Base-by-base conservation (phyloP, 2,329 filamentous ascomycete genomes). In the Phyllosticta citriasiana region DNA sequence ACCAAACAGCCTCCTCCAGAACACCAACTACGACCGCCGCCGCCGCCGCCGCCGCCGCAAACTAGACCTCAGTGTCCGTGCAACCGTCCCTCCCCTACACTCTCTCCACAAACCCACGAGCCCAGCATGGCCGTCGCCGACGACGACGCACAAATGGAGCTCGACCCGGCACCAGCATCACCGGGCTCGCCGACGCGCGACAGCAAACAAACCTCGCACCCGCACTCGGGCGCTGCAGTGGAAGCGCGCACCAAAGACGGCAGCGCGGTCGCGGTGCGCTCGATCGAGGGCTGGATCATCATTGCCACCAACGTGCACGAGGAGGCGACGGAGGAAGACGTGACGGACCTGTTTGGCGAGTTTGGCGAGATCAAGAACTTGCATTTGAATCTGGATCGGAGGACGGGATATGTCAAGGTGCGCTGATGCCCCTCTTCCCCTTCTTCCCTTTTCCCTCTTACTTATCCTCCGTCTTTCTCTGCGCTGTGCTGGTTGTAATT, bases 211-310 rank as follows among this genome's bases (percentile, higher is more conserved):
- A 63, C 53, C 26, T 50, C 24, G 27, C 54, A 50, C 25, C 53
- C 25, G 16, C 57, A 40, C 19, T 22, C 19, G 35, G 47, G n/a
- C 55, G 27, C 9, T 2, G 26, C 7, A 8, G 27, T 30, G 27
- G 84, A 88, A 70, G 88, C 90, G 80, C 84, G 85, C 69, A 92
- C 89, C 6, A 82, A 84, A 68, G 80, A 82, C 47, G 87, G 88
- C 71, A 54, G 53, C 47, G 89, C 89, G 60, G 90, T 86, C 1
- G 89, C 89, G 25, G 89, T 94, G 63, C 88, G 89, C 68, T 91
- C 88, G 60, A 92, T 94, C 70, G 89, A 94, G 76, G 89, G 90
- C 67, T 94, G 90, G 90, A 94, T 94, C 74, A 80, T 94, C 69
- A 85, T 91, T 65, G 89, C 89, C 66, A 92, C 89, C 58, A 94